These are phyloP conservation scores for Epichloe scottii DNA, from an alignment of 2,329 filamentous ascomycete genomes.

Conservation along the genomic window DNA sequence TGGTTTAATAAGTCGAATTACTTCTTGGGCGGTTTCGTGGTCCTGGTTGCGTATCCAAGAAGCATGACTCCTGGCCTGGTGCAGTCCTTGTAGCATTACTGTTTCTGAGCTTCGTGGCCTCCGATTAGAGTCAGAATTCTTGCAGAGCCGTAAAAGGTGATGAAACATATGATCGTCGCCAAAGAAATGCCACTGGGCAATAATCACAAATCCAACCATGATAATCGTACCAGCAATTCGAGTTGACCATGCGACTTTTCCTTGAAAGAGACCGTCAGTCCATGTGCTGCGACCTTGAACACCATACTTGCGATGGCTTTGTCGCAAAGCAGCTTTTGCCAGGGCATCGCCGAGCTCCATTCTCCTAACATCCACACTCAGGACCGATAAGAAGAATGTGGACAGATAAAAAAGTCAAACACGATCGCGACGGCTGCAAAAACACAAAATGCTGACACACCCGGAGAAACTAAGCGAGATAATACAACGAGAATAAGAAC, in stretches of 20 bases:
- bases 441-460: conserved; percentile 61
- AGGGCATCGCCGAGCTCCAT: conserved; percentile 65
- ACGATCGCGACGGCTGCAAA: conserved; percentile 64
- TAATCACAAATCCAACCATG: conserved; percentile 58
- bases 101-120: conserved; percentile 19
- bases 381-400: conserved; percentile 67
- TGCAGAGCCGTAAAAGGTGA: conserved; percentile 15
- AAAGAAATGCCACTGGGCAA: conserved; percentile 69
- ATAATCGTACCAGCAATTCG: conserved; percentile 63
- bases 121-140: conserved; percentile 7
- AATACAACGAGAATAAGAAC: conserved; percentile 51
- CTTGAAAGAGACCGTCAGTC: conserved; percentile 48
- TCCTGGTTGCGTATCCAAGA: conserved; percentile 70
- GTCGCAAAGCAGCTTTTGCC: conserved; percentile 38
- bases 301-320: conserved; percentile 17
- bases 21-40: conserved; percentile 63
- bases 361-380: conserved; percentile 67
- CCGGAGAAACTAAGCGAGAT: conserved; percentile 55
- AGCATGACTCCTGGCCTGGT: conserved; percentile 62
- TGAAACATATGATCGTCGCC: conserved; percentile 38
- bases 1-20: conserved; percentile 66
- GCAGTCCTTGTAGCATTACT: conserved; percentile 45
- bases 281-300: conserved; percentile 27
- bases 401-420: conserved; percentile 70
- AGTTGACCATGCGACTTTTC: conserved; percentile 56